Base-by-base conservation (phyloP, 768 basidiomycete species). In the Trametes elegans region DNA sequence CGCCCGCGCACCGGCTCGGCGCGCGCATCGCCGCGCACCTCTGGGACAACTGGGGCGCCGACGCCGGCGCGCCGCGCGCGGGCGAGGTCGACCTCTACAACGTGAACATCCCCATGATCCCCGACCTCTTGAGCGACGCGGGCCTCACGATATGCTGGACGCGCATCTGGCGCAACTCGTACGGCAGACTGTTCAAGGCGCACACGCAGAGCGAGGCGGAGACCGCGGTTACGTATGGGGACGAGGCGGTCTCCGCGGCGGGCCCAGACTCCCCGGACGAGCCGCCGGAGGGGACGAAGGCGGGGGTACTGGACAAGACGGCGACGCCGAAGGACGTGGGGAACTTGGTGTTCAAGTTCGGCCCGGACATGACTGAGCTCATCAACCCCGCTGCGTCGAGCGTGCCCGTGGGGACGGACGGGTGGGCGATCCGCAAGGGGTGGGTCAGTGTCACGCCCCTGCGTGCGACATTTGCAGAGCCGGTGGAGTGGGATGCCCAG, bases 81-180 rank as follows among this genome's bases (percentile, higher is more conserved):
- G 79, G 80, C 42, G 85, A 88, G 65, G 82, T 93, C 28, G 90
- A 91, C 67, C 74, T 94, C 21, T 93, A 93, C 72, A 92, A 76
- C 65, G 73, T 98, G 63, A 98, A 98, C 70, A 81, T 98, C 41
- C 93, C 94, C 21, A 76, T 97, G 68, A 78, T 93, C 45, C 79
- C 84, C 49, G 78, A 73, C 24, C 78, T 90, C 26, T 70, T 88
- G 41, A 71, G 76, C 35, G 77, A 81, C 28, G 77, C 78, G 46
- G 83, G 84, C 7, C 69, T 93, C 50, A 80, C 81, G 59, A 78
- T 91, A 49, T 79, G 76, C 61, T 94, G 92, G 90, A 91, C 94
- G 10, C 76, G 69, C 24, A 82, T 94, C 72, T 93, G 90, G 90
- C 80, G 88, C 42, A 96, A 88, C 66, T 80, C 84, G 9, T 96